phyloP scores from a whole-genome alignment of 495 filamentous ascomycete species.

The Annulohypoxylon nitens region DNA sequence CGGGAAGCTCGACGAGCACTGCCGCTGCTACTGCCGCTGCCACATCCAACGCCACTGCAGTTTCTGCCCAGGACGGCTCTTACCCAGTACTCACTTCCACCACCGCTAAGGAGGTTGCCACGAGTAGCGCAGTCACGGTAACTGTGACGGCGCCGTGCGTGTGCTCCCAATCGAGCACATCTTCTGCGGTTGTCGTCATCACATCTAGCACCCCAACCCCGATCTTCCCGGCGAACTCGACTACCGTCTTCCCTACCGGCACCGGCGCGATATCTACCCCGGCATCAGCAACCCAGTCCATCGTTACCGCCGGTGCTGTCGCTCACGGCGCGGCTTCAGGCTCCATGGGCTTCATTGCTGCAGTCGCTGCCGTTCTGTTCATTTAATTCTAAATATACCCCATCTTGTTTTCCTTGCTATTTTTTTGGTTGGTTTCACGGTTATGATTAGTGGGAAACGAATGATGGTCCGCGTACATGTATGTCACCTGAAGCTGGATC shows the following conservation, averaged over 20 bases:
- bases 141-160: constrained; percentile 45
- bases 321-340: constrained; percentile 29
- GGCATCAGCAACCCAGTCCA: constrained; percentile 31
- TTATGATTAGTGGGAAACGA: constrained; percentile 5
- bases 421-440: neutral
- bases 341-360: constrained; percentile 22
- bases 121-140: constrained; percentile 23
- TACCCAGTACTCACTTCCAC: neutral
- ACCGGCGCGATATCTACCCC: constrained; percentile 40
- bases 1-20: constrained; percentile 13
- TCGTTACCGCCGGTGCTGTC: constrained; percentile 54
- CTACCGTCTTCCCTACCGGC: constrained; percentile 20
- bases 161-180: constrained; percentile 20
- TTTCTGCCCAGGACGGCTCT: neutral
- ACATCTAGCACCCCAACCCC: constrained; percentile 11
- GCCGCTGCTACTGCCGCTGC: neutral
- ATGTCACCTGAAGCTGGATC: constrained; percentile 13
- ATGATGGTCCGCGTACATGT: neutral
- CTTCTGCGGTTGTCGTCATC: constrained; percentile 13
- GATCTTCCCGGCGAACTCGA: constrained; percentile 34
- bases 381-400: constrained; percentile 6
- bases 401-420: neutral
- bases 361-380: constrained; percentile 35
- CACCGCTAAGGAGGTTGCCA: constrained; percentile 13
- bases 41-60: neutral